Conservation (phyloP, 2,329 filamentous ascomycete species). For the Diplodia seriata region DNA sequence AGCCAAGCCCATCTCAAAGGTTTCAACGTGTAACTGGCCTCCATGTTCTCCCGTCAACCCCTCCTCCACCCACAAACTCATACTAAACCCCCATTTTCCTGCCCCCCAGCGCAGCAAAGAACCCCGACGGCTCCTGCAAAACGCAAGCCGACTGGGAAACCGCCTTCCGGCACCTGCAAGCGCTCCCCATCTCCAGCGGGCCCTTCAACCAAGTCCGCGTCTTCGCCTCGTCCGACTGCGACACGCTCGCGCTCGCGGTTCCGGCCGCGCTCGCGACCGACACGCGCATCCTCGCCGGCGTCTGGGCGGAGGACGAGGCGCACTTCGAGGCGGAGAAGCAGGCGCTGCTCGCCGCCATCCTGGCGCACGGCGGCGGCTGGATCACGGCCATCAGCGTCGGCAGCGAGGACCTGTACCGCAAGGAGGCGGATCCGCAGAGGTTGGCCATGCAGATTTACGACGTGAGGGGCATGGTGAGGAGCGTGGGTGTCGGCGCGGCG, state of each 20-base stretch:
- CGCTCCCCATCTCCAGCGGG: slow-evolving; percentile 37
- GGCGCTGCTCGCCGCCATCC: slow-evolving; percentile 43
- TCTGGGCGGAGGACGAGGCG: slow-evolving; percentile 44
- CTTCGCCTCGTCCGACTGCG: slow-evolving; percentile 41
- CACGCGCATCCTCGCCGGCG: slow-evolving; percentile 47
- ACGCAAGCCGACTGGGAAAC: slow-evolving; percentile 40
- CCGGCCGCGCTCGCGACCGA: slow-evolving; percentile 45
- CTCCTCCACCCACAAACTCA: background rate
- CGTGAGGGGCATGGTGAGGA: slow-evolving; percentile 38
- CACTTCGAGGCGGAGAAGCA: slow-evolving; percentile 45
- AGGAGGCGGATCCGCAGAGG: slow-evolving; percentile 29
- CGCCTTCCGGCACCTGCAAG: slow-evolving; percentile 39
- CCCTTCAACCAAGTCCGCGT: slow-evolving; percentile 40
- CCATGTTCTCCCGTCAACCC: background rate
- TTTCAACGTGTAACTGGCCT: slow-evolving; percentile 38
- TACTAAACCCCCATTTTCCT: background rate
- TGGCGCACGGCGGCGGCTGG: slow-evolving; percentile 45
- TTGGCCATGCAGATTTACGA: slow-evolving; percentile 40
- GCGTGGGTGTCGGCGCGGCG: slow-evolving; percentile 15
- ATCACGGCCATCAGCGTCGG: slow-evolving; percentile 48
- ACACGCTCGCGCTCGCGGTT: slow-evolving; percentile 39
- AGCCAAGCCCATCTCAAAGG: slow-evolving; percentile 40
- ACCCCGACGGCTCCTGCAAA: slow-evolving; percentile 40
- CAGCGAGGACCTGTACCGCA: slow-evolving; percentile 67
- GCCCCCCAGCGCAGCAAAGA: slow-evolving; percentile 36